Base-by-base conservation (phyloP, 2,329 filamentous ascomycete genomes). In the Colletotrichum endophyticum region DNA sequence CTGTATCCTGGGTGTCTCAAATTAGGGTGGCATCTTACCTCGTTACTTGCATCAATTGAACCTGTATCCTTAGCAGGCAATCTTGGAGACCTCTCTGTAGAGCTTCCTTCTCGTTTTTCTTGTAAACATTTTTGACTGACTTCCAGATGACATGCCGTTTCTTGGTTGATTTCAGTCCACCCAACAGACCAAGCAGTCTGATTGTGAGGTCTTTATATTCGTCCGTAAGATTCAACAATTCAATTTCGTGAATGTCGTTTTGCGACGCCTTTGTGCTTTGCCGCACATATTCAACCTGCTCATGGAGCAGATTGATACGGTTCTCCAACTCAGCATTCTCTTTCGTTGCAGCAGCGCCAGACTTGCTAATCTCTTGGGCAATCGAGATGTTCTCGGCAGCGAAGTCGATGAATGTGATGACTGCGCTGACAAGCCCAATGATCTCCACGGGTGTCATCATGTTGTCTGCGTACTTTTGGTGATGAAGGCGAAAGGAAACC, bases 321-420 rank as follows among this genome's bases (percentile, higher is more conserved):
- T 44, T 59, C 28, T 57, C 61, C 7, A 71, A 30, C 6, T 71
- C 69, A 7, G 27, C 25, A 32, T 66, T 57, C n/a, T 44, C 69
- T 7, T 66, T 71, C n/a, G 8, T 27, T 6, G 69, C 44, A 25
- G 69, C 59, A 44, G 36, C 16, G 11, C 69, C 59, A 7, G 30
- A 56, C 22, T 25, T 53, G 6, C 9, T 11, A 16, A 64, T 66
- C n/a, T 71, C 59, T 9, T 61, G 39, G 5, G 44, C 59, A 4
- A 71, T 22, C 1, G 19, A 16, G 1, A 66, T 61, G 15, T 71
- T 71, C 59, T 71, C 59, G 22, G 69, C 69, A 9, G 69, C 69
- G 39, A 71, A 71, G 69, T 71, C 39, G 59, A 71, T 15, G 59
- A 71, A 71, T 2, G 69, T 71, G 15, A 71, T 64, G 39, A 66